Conservation (phyloP, 2,329 filamentous ascomycete species). For the Neofusicoccum parvum region DNA sequence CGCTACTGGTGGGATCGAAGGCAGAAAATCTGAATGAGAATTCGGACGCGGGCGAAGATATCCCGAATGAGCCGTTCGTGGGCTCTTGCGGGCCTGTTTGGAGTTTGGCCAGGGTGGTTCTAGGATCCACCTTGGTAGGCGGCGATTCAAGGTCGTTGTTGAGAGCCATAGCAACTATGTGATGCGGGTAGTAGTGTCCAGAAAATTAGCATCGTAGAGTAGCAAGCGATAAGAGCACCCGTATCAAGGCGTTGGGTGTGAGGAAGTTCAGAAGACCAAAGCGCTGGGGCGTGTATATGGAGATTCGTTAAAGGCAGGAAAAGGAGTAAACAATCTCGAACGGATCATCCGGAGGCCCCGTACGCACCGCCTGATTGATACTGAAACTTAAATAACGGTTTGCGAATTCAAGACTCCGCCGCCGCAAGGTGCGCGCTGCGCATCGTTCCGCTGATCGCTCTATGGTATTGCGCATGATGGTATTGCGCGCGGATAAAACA, state of each 20-base stretch:
- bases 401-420: not conserved
- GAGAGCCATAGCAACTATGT: conserved; percentile 4
- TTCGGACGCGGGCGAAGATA: not conserved
- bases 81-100: not conserved
- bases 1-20: not conserved
- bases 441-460: not conserved
- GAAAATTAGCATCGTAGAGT: conserved; percentile 15
- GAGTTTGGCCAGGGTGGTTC: not conserved
- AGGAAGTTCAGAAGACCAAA: conserved; percentile 6
- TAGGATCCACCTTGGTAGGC: conserved; percentile 1
- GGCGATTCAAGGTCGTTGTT: not conserved
- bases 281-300: conserved; percentile 16
- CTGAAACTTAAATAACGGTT: conserved; percentile 14
- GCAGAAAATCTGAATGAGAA: conserved; percentile 8
- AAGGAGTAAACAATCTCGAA: conserved; percentile 20
- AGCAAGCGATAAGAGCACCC: not conserved
- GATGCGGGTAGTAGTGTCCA: conserved; percentile 16
- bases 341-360: not conserved
- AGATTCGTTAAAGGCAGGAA: conserved; percentile 1
- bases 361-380: not conserved
- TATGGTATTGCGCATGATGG: conserved; percentile 4
- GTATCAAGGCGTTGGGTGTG: conserved; percentile 2
- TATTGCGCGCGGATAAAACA: not conserved
- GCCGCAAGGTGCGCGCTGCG: conserved; percentile 1
- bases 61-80: not conserved